Conservation (phyloP, 1,284 basidiomycete species). For the Exobasidium rhododendri region DNA sequence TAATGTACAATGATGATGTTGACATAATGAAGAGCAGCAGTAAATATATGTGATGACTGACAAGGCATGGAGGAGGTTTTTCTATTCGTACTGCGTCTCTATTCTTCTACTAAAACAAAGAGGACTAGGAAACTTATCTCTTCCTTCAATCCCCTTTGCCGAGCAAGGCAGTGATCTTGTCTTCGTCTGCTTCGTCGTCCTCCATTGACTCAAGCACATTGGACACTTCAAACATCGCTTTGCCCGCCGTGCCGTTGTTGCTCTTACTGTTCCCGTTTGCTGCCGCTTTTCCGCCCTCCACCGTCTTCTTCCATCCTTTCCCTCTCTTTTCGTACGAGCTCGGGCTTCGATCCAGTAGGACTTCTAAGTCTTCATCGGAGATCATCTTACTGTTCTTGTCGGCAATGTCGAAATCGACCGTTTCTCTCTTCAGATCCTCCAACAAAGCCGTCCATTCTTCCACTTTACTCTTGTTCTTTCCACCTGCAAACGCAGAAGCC, state of each 20-base stretch:
- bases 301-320: conserved; percentile 66
- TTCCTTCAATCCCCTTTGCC: background rate
- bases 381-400: conserved; percentile 73
- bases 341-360: conserved; percentile 74
- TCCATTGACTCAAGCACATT: conserved; percentile 55
- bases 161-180: background rate
- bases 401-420: conserved; percentile 85
- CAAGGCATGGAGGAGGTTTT: no score
- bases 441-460: conserved; percentile 25
- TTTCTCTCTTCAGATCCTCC: conserved; percentile 74
- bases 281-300: background rate
- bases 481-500: conserved; percentile 57
- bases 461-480: conserved; percentile 59
- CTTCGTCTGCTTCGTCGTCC: background rate
- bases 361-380: conserved; percentile 71
- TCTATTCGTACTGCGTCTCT: no score
- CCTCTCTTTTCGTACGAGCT: conserved; percentile 71
- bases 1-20: no score
- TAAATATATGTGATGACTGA: no score
- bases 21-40: no score
- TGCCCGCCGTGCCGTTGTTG: conserved; percentile 19
- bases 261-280: conserved; percentile 33
- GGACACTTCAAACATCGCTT: conserved; percentile 77
- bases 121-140: no score
- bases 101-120: no score